A percentile compares a stretch with the other conserved stretches of the same genome.
Conservation (phyloP, 139 green algal species). For the Closterium sp. region DNA sequence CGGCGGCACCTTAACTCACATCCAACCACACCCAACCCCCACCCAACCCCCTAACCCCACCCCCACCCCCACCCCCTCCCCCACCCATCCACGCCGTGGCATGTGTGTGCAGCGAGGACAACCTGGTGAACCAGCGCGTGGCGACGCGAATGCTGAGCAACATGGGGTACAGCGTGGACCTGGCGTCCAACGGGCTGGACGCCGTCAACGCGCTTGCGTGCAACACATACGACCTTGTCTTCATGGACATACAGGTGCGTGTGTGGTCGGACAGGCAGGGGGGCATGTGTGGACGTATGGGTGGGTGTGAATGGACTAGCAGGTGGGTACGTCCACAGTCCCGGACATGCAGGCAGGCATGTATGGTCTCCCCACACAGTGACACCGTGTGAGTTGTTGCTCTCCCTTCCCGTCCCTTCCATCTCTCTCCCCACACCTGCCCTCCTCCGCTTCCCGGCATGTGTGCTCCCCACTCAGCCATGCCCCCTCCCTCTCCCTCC, state of each 20-base stretch:
- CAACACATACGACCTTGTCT: conserved; percentile 23
- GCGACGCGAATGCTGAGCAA: conserved; percentile 12
- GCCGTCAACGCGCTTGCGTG: conserved; percentile 6
- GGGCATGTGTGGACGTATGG: background rate
- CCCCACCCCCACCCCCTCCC: background rate
- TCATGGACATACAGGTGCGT: conserved; percentile 43
- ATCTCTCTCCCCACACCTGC: background rate
- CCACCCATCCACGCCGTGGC: background rate
- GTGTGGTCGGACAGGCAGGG: too few relatives aligned
- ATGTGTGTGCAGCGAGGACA: conserved; percentile 41
- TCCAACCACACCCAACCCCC: background rate
- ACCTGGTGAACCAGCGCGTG: conserved; percentile 49
- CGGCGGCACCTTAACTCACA: background rate
- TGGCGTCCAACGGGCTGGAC: conserved; percentile 31
- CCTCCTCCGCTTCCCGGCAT: background rate
- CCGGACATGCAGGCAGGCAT: too few relatives aligned
- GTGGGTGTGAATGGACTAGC: background rate
- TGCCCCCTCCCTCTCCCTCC: background rate
- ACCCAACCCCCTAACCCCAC: background rate
- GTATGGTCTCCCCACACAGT: too few relatives aligned
- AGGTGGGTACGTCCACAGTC: too few relatives aligned
- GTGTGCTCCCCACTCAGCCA: too few relatives aligned
- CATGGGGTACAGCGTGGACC: background rate
- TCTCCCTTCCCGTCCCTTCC: background rate
- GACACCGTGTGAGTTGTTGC: too few relatives aligned